Base-by-base conservation (phyloP, 345 rosid genomes). In the Citrus trifoliata region DNA sequence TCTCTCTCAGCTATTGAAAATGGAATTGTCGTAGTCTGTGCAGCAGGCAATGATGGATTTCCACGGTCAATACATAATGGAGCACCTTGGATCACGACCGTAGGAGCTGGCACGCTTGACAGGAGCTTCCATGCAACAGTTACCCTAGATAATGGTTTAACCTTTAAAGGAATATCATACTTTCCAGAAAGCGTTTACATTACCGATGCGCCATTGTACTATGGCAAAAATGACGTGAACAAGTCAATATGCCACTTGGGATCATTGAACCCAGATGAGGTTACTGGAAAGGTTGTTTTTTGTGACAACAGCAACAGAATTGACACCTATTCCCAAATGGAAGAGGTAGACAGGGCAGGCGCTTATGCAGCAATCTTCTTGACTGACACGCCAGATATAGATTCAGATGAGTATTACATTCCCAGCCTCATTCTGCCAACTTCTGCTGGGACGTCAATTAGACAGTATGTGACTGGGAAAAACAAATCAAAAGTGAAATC, bases 41-140 rank as follows among this genome's bases (percentile, higher is more conserved):
- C 87, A 19, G 85, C 93, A 4, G 91, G 92, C 65, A 93, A 93
- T 59, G 90, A 87, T 6, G 95, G 92, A 38, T 70, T 1, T 38
- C 59, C 6, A 5, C 56, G 61, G 28, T 13, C 85, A 21, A 82
- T 74, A 16, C 7, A 58, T 25, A 87, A 87, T 32, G 86, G 79
- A 66, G 87, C 92, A 22, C 88, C 89, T 25, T 87, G 89, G 89
- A 89, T 89, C 68, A 82, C 82, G 12, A 85, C 82, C 0, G 87
- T 86, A 19, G 88, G 88, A 35, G 88, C 90, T 10, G 86, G 85
- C 56, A 85, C 87, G 21, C 68, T 86, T 14, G 88, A 88, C 64
- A 73, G 86, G 32, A 82, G 82, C 67, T 86, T 86, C 51, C 78
- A 63, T 48, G 84, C 82, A 2, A 70, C 68, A 27, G 5, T 85